Evolutionary conservation across 371 early-diverging fungal genomes (phyloP), one percentile per base, ranked within the genome.

Genomic region (Rhizopus delemar): DNA sequence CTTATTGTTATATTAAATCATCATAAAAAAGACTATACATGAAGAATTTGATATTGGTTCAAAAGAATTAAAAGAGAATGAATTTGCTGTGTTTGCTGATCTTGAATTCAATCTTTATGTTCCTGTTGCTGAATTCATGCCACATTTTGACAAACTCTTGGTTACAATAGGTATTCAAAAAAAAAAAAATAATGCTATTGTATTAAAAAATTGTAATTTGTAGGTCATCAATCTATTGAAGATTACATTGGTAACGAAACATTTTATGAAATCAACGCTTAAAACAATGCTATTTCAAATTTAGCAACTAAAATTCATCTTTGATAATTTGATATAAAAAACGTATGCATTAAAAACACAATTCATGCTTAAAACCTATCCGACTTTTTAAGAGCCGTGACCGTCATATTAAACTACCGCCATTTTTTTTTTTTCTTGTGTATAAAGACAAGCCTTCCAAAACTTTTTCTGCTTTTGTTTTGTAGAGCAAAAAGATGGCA

Each of bases 101-200:
- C 82, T 96, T 38, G 91, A 93, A 33, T 96, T 95, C 65, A 84
- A 81, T 16, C 74, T 95, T 12, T 93, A 88, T 73, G 67, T 94
- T 15, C 91, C 95, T 4, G 65, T 71, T 31, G 73, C 76, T 58
- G 94, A 95, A 63, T 85, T 93, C 39, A 78, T 90, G 77, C 95
- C 95, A 2, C 96, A 96, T 66, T 80, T 95, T 61, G 82, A 90
- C 48, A 84, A 90, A 41, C 86, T 93, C 59, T 73, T 84, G 46
- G 34, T 29, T 11, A 29, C 43, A 35, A 33, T 46, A 32, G 36
- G 59, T 53, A 53, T 9, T 9, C 39, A 7, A 39, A 9, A 12
- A 39, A 7, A 39, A 39, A 39, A 7, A 46, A 16, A 45, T 3
- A 38, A 13, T 28, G 22, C 41, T 22, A 8, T 13, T 45, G 7